phyloP scores from a whole-genome alignment of 2,329 filamentous ascomycete genomes.

The Fusarium foetens region DNA sequence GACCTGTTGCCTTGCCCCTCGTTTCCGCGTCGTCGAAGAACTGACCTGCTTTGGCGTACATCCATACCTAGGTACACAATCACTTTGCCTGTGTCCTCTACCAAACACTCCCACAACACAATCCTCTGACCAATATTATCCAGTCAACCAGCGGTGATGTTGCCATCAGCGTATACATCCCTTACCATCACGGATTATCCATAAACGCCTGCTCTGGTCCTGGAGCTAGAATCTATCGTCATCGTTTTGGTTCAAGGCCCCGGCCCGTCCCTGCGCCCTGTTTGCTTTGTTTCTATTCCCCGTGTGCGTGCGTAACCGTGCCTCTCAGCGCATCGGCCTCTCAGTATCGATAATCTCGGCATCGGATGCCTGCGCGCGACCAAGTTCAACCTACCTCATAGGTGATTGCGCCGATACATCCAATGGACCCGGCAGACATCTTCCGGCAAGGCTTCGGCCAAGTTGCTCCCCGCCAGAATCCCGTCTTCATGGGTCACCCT shows the following conservation, averaged over 20 bases:
- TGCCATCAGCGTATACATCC: neutral
- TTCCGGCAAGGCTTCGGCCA: slow-evolving; percentile 67
- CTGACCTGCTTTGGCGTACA: slow-evolving; percentile 21
- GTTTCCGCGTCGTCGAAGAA: slow-evolving; percentile 25
- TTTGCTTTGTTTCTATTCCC: slow-evolving; percentile 12
- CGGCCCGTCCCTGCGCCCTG: slow-evolving; percentile 15
- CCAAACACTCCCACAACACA: slow-evolving; percentile 18
- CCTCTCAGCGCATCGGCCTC: slow-evolving; percentile 26
- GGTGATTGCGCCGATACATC: slow-evolving; percentile 10
- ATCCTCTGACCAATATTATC: slow-evolving; percentile 9
- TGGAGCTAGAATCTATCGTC: slow-evolving; percentile 8
- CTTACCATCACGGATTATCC: neutral
- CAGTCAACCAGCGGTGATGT: slow-evolving; percentile 5
- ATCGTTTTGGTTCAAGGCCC: slow-evolving; percentile 11
- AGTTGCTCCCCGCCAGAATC: slow-evolving; percentile 53
- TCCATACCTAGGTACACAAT: slow-evolving; percentile 19
- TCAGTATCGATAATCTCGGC: slow-evolving; percentile 24
- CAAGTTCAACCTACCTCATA: slow-evolving; percentile 2
- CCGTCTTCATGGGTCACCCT: slow-evolving; percentile 43
- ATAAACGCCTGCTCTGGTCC: slow-evolving; percentile 2
- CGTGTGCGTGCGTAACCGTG: slow-evolving; percentile 24
- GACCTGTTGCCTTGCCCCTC: slow-evolving; percentile 39
- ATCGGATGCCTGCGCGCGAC: slow-evolving; percentile 23
- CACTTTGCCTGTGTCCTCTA: slow-evolving; percentile 3
- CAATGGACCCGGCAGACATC: slow-evolving; percentile 69